These are phyloP conservation scores for Geotrichum carabidarum DNA, from an alignment of 1,139 yeast species.

Conservation along the genomic window DNA sequence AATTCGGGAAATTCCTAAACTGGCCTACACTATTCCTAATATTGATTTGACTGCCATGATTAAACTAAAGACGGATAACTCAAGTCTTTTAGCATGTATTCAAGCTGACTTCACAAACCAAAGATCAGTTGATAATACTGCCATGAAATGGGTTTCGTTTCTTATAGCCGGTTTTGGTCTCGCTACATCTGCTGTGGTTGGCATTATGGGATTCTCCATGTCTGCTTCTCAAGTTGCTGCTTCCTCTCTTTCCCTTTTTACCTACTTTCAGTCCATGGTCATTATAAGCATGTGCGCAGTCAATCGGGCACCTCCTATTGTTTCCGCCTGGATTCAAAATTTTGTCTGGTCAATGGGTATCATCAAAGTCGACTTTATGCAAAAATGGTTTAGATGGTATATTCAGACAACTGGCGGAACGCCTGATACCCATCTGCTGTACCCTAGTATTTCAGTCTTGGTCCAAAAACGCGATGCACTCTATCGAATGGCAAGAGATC, in stretches of 20 bases:
- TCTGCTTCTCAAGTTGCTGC: conserved; percentile 97
- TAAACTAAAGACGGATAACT: conserved; percentile 39
- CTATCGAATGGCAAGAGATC: background rate
- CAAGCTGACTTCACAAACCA: conserved; percentile 81
- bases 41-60: conserved; percentile 89
- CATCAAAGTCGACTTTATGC: conserved; percentile 71
- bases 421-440: conserved; percentile 62
- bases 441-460: conserved; percentile 53
- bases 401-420: conserved; percentile 91
- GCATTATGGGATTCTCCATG: conserved; percentile 83
- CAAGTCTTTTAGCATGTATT: conserved; percentile 72
- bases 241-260: conserved; percentile 81
- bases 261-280: conserved; percentile 90
- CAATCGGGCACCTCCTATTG: conserved; percentile 89
- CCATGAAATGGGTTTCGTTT: conserved; percentile 97
- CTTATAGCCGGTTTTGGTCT: conserved; percentile 87
- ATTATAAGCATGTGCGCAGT: conserved; percentile 95
- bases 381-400: conserved; percentile 86
- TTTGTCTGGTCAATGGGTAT: conserved; percentile 95
- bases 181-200: conserved; percentile 77
- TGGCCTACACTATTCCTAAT: conserved; percentile 89
- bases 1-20: conserved; percentile 59
- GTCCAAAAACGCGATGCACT: conserved; percentile 54
- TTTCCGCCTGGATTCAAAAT: conserved; percentile 96
- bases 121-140: conserved; percentile 86